phyloP scores from a whole-genome alignment of 768 basidiomycete genomes.

The Glaciozyma martinii region DNA sequence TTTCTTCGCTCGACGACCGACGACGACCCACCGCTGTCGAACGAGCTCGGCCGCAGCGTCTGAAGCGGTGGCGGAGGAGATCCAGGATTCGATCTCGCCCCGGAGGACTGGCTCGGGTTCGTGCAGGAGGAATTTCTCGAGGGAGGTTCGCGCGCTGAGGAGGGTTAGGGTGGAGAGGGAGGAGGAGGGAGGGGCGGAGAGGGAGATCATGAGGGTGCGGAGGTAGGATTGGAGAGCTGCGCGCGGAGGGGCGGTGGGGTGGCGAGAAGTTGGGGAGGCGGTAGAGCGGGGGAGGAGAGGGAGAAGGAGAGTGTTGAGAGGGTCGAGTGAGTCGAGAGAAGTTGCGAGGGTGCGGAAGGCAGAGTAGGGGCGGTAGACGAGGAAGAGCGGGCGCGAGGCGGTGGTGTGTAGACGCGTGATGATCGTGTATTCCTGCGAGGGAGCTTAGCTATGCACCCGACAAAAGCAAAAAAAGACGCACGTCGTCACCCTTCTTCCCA shows the following conservation, averaged over 20 bases:
- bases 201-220: slow-evolving; percentile 20
- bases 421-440: slow-evolving; percentile 10
- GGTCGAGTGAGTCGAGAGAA: slow-evolving; percentile 7
- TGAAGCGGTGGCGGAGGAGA: not conserved
- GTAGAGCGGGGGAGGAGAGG: not conserved
- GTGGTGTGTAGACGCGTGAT: slow-evolving; percentile 5
- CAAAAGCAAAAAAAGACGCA: not conserved
- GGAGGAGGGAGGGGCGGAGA: slow-evolving; percentile 9
- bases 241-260: not conserved
- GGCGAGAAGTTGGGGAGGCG: not conserved
- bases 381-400: not conserved
- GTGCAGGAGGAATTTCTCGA: slow-evolving; percentile 23
- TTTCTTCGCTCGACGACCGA: slow-evolving; percentile 3
- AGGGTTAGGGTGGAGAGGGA: not conserved
- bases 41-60: slow-evolving; percentile 1
- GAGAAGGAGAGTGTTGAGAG: slow-evolving; percentile 4
- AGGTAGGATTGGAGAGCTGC: slow-evolving; percentile 9
- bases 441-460: too few relatives aligned
- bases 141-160: not conserved
- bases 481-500: not conserved
- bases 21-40: slow-evolving; percentile 6
- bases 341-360: not conserved
- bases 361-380: not conserved
- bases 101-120: not conserved
- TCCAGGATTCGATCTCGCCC: not conserved